Base-by-base conservation (phyloP, 129 eudicot genomes). In the Logfia minima region DNA sequence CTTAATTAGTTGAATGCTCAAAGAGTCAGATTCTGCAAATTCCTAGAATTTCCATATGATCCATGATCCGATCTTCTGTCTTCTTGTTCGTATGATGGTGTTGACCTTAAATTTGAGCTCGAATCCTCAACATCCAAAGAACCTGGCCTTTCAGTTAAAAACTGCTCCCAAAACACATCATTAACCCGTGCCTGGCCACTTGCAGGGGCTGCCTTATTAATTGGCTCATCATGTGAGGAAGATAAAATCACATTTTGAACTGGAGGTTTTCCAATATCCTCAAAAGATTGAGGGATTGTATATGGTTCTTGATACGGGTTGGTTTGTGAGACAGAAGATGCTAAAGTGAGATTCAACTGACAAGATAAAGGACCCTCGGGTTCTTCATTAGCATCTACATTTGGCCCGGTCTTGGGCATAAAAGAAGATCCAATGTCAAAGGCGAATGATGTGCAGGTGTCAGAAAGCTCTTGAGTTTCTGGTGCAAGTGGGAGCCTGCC, bases 111-210 rank as follows among this genome's bases (percentile, higher is more conserved):
- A 70, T 71, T 66, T 24, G 96, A 87, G 82, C 86, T 84, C 1
- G 95, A 83, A 84, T 90, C 96, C 74, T 93, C 95, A 43, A 77
- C 75, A 43, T 92, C 98, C 0, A 91, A 78, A 53, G 92, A 80
- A 22, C 96, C 98, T 0, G 97, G 98, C 79, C 92, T 86, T 76
- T 93, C 98, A 0, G 98, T 93, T 35, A 93, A 81, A 75, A 93
- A 93, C 84, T 93, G 98, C 80, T 93, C 98, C 98, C 98, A 93
- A 60, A 90, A 93, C 14, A 80, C 86, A 82, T 93, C 97, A 74
- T 93, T 93, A 63, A 90, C 96, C 71, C 88, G 84, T 24, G 81
- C 68, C 69, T 78, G 93, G 31, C 60, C 77, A 34, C 76, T 53
- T 68, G 86, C 74, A 58, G 85, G 85, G 34, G 22, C 87, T 56